phyloP scores from a whole-genome alignment of 1,139 yeast species.

The Hansenula lynferdii region DNA sequence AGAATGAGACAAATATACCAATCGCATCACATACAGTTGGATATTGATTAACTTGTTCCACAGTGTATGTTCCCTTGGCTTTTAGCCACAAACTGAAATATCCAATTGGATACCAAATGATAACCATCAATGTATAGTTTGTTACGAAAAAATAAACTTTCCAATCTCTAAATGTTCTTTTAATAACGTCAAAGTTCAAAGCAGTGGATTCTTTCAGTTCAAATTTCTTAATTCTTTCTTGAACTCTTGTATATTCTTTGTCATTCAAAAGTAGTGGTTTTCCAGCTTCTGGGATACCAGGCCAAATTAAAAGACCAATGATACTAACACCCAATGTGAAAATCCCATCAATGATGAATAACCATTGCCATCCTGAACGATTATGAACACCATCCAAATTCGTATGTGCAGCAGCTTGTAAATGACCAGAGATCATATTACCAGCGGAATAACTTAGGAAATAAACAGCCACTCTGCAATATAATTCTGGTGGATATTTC shows the following conservation, averaged over 20 bases:
- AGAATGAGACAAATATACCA: conserved; percentile 6
- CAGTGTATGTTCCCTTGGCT: conserved; percentile 7
- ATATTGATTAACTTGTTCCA: conserved; percentile 14
- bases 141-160: conserved; percentile 35
- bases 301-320: conserved; percentile 52
- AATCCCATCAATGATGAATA: conserved; percentile 66
- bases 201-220: conserved; percentile 15
- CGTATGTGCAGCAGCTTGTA: conserved; percentile 49
- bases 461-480: conserved; percentile 27
- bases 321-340: conserved; percentile 50
- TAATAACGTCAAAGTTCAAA: conserved; percentile 18
- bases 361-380: conserved; percentile 60
- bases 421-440: conserved; percentile 47
- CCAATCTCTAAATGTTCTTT: conserved; percentile 10
- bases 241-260: conserved; percentile 46
- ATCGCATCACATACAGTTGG: conserved; percentile 16
- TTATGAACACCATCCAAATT: conserved; percentile 39
- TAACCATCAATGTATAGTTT: conserved; percentile 44
- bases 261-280: conserved; percentile 8
- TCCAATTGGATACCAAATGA: conserved; percentile 12
- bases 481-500: conserved; percentile 5
- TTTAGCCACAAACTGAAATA: conserved; percentile 16
- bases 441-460: conserved; percentile 40
- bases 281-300: conserved; percentile 36
- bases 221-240: conserved; percentile 31